Conservation (phyloP, 2,329 filamentous ascomycete species). For the Diaporthe caulivora region DNA sequence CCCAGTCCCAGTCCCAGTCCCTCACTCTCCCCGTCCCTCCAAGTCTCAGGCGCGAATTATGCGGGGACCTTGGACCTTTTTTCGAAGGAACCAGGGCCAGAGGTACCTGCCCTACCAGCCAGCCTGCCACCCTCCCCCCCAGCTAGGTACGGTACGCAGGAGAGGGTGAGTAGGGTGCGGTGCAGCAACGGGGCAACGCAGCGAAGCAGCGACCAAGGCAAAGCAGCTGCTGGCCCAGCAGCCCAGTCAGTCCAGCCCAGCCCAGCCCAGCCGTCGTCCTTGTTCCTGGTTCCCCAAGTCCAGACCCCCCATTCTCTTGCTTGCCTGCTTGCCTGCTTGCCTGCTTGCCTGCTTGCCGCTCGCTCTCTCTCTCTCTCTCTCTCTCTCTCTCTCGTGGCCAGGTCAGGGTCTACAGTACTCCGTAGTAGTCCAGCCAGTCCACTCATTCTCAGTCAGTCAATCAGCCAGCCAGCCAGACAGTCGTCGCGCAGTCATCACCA, state of each 20-base stretch:
- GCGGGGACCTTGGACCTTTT: constrained; percentile 7
- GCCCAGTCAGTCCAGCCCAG: constrained; percentile 16
- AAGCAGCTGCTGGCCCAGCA: no score
- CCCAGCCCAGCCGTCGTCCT: constrained; percentile 22
- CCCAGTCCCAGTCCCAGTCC: constrained; percentile 15
- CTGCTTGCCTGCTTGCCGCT: no score
- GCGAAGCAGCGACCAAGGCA: no score
- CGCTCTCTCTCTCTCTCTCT: background rate
- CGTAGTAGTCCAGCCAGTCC: background rate
- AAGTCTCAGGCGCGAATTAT: constrained; percentile 32
- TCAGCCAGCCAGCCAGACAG: constrained; percentile 1
- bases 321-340: no score
- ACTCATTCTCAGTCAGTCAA: background rate
- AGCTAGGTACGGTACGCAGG: constrained; percentile 22
- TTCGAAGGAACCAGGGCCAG: constrained; percentile 23
- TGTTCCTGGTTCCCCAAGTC: background rate
- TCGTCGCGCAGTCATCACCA: background rate
- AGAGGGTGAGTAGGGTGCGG: no score
- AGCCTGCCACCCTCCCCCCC: constrained; percentile 26
- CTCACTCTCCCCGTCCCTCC: constrained; percentile 27
- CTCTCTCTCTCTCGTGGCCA: background rate
- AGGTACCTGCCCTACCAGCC: constrained; percentile 27
- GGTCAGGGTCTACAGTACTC: background rate
- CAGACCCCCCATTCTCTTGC: no score
- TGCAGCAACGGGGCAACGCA: no score